Base-by-base conservation (phyloP, 2,329 filamentous ascomycete genomes). In the Beauveria rudraprayagi region DNA sequence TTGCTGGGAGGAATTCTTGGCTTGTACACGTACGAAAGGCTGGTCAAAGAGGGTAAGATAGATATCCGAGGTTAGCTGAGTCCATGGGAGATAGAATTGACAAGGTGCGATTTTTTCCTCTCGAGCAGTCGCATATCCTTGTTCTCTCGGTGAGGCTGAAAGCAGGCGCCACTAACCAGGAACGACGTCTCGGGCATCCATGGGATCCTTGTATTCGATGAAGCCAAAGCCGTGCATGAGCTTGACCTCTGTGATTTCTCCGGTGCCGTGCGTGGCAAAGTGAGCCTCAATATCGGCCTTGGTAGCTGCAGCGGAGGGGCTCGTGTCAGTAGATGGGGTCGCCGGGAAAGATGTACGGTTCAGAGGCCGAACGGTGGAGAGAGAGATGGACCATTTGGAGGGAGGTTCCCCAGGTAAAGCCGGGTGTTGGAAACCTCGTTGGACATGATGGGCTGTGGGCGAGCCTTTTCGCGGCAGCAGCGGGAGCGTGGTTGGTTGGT, bases 141-240 rank as follows among this genome's bases (percentile, higher is more conserved):
- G 19, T 61, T 17, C n/a, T 50, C 37, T 56, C 22, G 14, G n/a
- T 28, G 10, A 30, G 48, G 51, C 46, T 46, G 40, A 34, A 41
- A 37, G 26, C 16, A 47, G 52, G 46, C 40, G 51, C 24, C 46
- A 73, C 88, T 80, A 85, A 97, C 94, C 93, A 77, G 94, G 94
- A 71, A 99, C 94, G 66, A 99, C 92, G 79, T 99, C 94, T 73
- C 93, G 90, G 68, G 94, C 94, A 79, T 99, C 94, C 89, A 97
- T 91, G 62, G 92, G 87, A 79, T 97, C 94, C 77, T 97, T 95
- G 78, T 97, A 99, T 77, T 99, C 94, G 74, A 99, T 96, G 81
- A 99, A 99, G 75, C 94, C 94, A 74, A 99, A 99, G 72, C 94
- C 94, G 75, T 96, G 97, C 94, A 99, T 99, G 66, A 99, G 86